phyloP scores from a whole-genome alignment of 2,329 filamentous ascomycete species.

The Aspergillus melleus region DNA sequence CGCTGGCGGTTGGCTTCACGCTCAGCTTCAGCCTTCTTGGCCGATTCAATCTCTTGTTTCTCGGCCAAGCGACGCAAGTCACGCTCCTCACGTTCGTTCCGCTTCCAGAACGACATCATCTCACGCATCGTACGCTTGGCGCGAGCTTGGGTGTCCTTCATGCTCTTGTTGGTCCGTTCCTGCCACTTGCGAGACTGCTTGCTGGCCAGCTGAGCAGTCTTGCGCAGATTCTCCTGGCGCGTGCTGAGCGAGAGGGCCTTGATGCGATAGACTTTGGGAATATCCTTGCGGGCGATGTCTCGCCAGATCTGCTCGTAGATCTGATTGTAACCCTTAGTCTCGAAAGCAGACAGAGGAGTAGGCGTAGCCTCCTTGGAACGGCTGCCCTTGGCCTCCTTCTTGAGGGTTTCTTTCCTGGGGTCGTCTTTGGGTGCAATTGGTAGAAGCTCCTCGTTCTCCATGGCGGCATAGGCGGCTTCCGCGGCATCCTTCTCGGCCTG shows the following conservation, averaged over 20 bases:
- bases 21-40: conserved; percentile 94
- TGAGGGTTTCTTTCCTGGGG: conserved; percentile 43
- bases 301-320: conserved; percentile 98
- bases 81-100: conserved; percentile 95
- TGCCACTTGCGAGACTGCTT: conserved; percentile 99
- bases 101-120: conserved; percentile 99
- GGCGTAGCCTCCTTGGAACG: conserved; percentile 47
- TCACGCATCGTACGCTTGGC: conserved; percentile 98
- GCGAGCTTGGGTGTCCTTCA: conserved; percentile 93
- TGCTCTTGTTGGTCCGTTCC: conserved; percentile 95
- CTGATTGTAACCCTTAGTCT: conserved; percentile 91
- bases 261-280: conserved; percentile 87
- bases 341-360: conserved; percentile 64
- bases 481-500: conserved; percentile 72
- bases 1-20: conserved; percentile 97
- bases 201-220: conserved; percentile 92
- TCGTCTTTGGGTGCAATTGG: conserved; percentile 61
- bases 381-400: conserved; percentile 43
- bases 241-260: conserved; percentile 82
- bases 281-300: conserved; percentile 88
- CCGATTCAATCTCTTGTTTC: conserved; percentile 92
- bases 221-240: conserved; percentile 93
- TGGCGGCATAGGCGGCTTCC: conserved; percentile 80
- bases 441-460: conserved; percentile 46
- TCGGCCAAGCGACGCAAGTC: conserved; percentile 92